Evolutionary conservation across 495 filamentous ascomycete genomes (phyloP).

Genomic region (Penicillium maclennaniae): DNA sequence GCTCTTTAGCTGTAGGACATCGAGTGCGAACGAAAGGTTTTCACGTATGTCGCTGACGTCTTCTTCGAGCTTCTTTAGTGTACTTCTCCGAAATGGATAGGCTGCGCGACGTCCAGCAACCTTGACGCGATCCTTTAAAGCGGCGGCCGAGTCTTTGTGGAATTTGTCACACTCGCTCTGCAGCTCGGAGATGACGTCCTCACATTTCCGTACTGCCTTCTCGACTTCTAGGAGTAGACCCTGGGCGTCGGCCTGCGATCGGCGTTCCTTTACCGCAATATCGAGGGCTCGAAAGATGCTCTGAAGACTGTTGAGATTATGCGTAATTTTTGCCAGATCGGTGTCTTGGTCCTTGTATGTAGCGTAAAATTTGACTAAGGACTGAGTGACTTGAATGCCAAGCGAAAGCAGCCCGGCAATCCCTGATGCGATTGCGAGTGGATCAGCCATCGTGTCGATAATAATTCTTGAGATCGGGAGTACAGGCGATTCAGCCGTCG

Average conservation of each 20-base stretch:
- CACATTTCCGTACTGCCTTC: conserved; percentile 16
- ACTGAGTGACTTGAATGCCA: conserved; percentile 27
- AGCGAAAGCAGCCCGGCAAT: conserved; percentile 27
- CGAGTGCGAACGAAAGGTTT: conserved; percentile 26
- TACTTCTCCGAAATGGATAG: conserved; percentile 33
- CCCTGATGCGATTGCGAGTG: conserved; percentile 28
- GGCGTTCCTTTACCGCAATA: conserved; percentile 16
- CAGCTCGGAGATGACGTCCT: conserved; percentile 28
- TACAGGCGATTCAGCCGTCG: too few relatives aligned
- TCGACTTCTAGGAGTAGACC: conserved; percentile 23
- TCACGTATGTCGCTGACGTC: conserved; percentile 25
- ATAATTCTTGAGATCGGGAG: too few relatives aligned
- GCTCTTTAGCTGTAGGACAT: conserved; percentile 24
- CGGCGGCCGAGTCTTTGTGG: conserved; percentile 1
- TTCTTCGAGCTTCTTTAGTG: conserved; percentile 31
- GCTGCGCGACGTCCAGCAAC: conserved; percentile 14
- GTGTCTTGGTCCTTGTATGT: conserved; percentile 18
- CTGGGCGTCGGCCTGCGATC: conserved; percentile 15
- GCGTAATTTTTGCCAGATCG: conserved; percentile 11
- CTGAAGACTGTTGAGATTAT: conserved; percentile 18
- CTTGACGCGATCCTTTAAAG: conserved; percentile 12
- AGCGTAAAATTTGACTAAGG: conserved; percentile 24
- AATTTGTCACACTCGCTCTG: conserved; percentile 24
- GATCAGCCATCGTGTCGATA: conserved; percentile 31
- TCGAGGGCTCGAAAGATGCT: conserved; percentile 17